Evolutionary conservation across 345 rosid species (phyloP).

Genomic region (Psidium guajava): DNA sequence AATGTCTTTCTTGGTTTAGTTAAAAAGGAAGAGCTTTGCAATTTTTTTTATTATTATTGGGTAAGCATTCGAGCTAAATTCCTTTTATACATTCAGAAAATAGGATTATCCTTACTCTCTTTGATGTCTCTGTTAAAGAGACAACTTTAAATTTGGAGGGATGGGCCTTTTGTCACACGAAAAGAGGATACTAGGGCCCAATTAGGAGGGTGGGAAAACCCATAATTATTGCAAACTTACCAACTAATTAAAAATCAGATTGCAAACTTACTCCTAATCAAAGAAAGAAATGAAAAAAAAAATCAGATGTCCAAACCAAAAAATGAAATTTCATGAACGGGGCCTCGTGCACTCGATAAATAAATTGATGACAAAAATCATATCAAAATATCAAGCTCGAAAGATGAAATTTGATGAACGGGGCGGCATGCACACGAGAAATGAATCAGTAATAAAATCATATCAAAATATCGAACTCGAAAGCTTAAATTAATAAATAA

Average conservation of each 20-base stretch:
- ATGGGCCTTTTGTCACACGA: neutral
- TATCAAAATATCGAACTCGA: neutral
- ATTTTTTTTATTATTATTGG: neutral
- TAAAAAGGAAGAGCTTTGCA: neutral
- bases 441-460: too few relatives aligned
- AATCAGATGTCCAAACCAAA: neutral
- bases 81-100: neutral
- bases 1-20: neutral
- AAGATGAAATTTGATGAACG: too few relatives aligned
- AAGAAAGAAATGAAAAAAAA: neutral
- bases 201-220: neutral
- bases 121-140: neutral
- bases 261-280: neutral
- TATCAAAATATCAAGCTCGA: neutral
- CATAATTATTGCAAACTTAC: neutral
- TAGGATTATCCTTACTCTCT: neutral
- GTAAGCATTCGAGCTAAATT: neutral
- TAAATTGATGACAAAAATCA: neutral
- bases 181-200: neutral
- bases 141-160: neutral
- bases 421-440: too few relatives aligned
- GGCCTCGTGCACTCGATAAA: neutral
- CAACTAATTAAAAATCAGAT: neutral
- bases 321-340: neutral
- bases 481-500: neutral